Evolutionary conservation across 2,329 filamentous ascomycete genomes (phyloP), one percentile per base, ranked within the genome.

Genomic region (Neoascochyta sp.): DNA sequence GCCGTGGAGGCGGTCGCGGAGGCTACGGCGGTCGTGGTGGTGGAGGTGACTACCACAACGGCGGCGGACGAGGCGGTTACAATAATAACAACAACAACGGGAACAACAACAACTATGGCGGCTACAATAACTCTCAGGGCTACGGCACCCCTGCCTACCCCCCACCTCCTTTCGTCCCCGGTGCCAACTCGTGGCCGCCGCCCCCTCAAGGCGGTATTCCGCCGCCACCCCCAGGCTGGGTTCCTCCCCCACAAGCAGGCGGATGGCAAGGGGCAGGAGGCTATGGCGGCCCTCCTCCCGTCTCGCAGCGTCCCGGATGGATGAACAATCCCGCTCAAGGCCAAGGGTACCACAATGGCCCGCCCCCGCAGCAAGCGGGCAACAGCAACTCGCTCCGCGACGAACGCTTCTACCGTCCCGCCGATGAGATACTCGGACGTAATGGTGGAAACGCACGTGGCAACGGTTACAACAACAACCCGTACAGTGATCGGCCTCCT

Each of bases 1-100:
- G 52, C 4, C 43, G 47, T n/a, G 41, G 45, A 4, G 41, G 45
- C 9, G 39, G 40, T 16, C 35, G 39, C 5, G 43, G 46, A 12
- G 60, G 67, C 27, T 66, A 71, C 36, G 36, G 45, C 13, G 47
- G 50, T 22, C 51, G 41, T 21, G 34, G 36, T 16, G 39, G 45
- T 13, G n/a, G n/a, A n/a, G 39, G 45, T 14, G 39, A 41, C 15
- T 39, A 45, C 28, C 40, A 42, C 8, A 53, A 50, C 12, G 40
- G 54, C 21, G 43, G 46, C 16, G 50, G 52, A 15, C 43, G 54
- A 29, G 43, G 48, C n/a, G 40, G 37, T 24, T 45, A 39, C 40
- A 34, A 48, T 29, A 36, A 38, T 8, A 20, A 37, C 15, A 41
- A 45, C 18, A 40, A 44, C 18, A 45, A 51, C 22, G 36, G 50